phyloP scores from a whole-genome alignment of 225 moss, liverwort and hornwort species.

The Marchantia polymorpha region DNA sequence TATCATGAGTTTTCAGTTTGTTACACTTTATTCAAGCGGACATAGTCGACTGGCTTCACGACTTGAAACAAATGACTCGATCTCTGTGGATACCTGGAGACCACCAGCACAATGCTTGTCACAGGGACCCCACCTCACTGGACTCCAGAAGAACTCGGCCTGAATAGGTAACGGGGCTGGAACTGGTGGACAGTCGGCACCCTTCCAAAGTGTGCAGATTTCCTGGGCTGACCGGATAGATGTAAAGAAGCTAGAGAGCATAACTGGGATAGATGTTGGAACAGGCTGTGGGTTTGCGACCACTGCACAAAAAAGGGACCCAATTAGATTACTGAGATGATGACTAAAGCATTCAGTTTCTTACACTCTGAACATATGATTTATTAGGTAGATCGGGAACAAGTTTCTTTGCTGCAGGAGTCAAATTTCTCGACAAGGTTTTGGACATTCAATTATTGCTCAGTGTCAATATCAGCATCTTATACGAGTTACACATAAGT shows the following conservation, averaged over 20 bases:
- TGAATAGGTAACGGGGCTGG: constrained; percentile 54
- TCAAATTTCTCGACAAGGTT: too few species aligned
- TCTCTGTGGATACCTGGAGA: constrained; percentile 49
- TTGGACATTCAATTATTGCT: too few species aligned
- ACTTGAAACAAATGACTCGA: background rate
- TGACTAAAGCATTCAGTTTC: background rate
- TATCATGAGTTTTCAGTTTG: background rate
- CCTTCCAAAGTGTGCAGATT: constrained; percentile 54
- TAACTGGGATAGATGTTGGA: constrained; percentile 34
- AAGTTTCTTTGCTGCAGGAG: too few species aligned
- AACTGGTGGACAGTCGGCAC: constrained; percentile 21
- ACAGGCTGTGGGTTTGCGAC: constrained; percentile 16
- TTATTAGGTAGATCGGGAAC: too few species aligned
- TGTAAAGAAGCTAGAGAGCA: constrained; percentile 21
- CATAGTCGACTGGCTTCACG: background rate
- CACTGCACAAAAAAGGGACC: constrained; percentile 21
- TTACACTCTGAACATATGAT: too few species aligned
- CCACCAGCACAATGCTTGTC: constrained; percentile 73
- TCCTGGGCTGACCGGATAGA: constrained; percentile 5
- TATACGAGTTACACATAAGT: too few species aligned
- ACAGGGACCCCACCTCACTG: constrained; percentile 61
- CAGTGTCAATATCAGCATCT: too few species aligned
- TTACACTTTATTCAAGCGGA: background rate
- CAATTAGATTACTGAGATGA: background rate
- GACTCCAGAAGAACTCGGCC: constrained; percentile 71